Percentiles rank a stretch among this genome's conserved stretches.
phyloP scores from a whole-genome alignment of 345 rosid species.

The Alliaria petiolata region DNA sequence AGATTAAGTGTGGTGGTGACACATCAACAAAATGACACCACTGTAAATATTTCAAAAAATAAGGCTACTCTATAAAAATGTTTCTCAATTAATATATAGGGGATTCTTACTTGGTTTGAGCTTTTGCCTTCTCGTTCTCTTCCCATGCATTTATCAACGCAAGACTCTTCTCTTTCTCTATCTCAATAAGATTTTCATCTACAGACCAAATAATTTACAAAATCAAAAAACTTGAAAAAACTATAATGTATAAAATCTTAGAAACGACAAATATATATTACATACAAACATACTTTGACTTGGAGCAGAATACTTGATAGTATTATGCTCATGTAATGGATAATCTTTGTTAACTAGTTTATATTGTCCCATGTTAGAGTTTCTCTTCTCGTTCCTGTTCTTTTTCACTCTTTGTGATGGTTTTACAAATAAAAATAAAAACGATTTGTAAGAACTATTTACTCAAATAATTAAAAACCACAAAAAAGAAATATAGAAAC shows the following conservation, averaged over 20 bases:
- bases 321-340: constrained; percentile 1
- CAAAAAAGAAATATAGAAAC: neutral
- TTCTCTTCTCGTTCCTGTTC: constrained; percentile 6
- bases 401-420: neutral
- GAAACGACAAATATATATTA: neutral
- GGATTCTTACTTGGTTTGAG: constrained; percentile 76
- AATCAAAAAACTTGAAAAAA: neutral
- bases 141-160: constrained; percentile 81
- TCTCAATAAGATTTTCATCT: constrained; percentile 37
- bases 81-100: no score
- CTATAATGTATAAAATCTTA: neutral
- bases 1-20: no score
- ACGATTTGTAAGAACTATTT: neutral
- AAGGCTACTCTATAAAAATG: no score
- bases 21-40: no score
- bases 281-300: constrained; percentile 19
- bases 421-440: neutral
- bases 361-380: constrained; percentile 18
- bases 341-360: constrained; percentile 17
- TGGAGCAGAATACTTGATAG: constrained; percentile 6
- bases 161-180: constrained; percentile 56
- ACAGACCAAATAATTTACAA: neutral
- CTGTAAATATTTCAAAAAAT: no score
- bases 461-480: neutral
- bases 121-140: constrained; percentile 78